Evolutionary conservation across 352 stramenopile genomes (phyloP), one percentile per base, ranked within the genome.

Genomic region (Phytophthora cryptogea): DNA sequence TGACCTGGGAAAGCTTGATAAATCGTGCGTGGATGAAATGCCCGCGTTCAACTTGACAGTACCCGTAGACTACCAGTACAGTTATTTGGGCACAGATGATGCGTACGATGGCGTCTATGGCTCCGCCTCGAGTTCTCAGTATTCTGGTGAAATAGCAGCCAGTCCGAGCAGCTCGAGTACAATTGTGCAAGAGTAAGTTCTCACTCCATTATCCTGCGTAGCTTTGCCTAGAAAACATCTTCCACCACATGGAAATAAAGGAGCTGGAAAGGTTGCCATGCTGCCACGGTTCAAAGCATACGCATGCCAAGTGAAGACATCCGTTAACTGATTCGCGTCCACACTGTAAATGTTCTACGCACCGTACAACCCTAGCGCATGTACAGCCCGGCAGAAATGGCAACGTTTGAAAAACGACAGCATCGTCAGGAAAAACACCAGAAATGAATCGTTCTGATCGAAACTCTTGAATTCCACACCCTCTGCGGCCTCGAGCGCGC

Each of bases 101-200:
- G 64, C 52, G 0, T 77, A 81, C 30, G 65, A 84, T 17, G 77
- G 74, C 4, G 47, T 40, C 17, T 74, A 66, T 47, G 39, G 69
- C 33, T 40, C 49, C 4, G 57, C 20, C 43, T 49, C 68, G 23
- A 57, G 52, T 36, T 23, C 20, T 23, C 20, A 23, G 20, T 3
- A 1, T 23, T 23, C 20, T 23, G 20, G 20, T 23, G 20, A 23
- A 23, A 23, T 23, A 23, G 20, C 20, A 23, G 20, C 1, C 20
- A 23, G 20, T 23, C 20, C 20, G 20, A 23, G 20, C 20, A 23
- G 20, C 20, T 23, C 20, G 20, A 23, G 20, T 23, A 23, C 20
- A 23, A 23, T 23, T 23, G 20, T 23, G 20, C 20, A 23, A 23
- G 20, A 23, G 20, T 23, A 23, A 23, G 20, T 23, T 23, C 20